Evolutionary conservation across 768 basidiomycete genomes (phyloP).

Genomic region (Phanerodontia chrysosporium): DNA sequence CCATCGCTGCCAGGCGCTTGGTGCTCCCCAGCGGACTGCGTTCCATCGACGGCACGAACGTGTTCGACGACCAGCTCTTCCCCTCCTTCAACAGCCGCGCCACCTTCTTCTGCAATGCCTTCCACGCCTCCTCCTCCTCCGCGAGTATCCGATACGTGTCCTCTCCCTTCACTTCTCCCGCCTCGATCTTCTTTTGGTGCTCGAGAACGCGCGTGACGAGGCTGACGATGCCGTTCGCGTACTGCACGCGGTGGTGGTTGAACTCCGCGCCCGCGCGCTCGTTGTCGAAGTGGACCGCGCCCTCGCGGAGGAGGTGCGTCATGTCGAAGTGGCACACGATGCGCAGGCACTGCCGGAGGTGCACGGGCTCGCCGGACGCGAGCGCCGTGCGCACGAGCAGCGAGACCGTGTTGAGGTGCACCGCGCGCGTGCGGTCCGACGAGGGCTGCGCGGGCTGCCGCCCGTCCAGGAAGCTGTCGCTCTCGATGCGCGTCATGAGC

Average conservation of each 20-base stretch:
- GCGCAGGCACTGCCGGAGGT: constrained; percentile 58
- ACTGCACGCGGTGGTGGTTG: constrained; percentile 14
- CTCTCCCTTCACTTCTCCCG: background rate
- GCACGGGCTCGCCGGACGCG: constrained; percentile 41
- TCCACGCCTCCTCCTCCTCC: constrained; percentile 18
- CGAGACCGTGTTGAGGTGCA: constrained; percentile 52
- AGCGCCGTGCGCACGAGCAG: constrained; percentile 56
- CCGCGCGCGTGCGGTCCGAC: constrained; percentile 10
- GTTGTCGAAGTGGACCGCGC: background rate
- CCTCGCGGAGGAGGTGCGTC: constrained; percentile 20
- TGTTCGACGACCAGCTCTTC: constrained; percentile 10
- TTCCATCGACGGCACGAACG: constrained; percentile 9
- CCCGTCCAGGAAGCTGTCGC: constrained; percentile 18
- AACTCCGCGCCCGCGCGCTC: constrained; percentile 1
- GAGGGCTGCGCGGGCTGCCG: background rate
- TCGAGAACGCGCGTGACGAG: constrained; percentile 43
- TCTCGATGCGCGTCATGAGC: constrained; percentile 62
- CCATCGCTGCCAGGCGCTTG: constrained; percentile 22
- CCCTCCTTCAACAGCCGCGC: constrained; percentile 3
- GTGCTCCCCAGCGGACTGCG: constrained; percentile 24
- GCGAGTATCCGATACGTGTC: constrained; percentile 4
- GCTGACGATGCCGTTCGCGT: constrained; percentile 41
- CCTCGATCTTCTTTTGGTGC: background rate
- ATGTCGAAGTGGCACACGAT: constrained; percentile 49
- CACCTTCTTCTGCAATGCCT: constrained; percentile 14